These are phyloP conservation scores for Chaetomium fimeti DNA, from an alignment of 495 filamentous ascomycete species.

Conservation along the genomic window DNA sequence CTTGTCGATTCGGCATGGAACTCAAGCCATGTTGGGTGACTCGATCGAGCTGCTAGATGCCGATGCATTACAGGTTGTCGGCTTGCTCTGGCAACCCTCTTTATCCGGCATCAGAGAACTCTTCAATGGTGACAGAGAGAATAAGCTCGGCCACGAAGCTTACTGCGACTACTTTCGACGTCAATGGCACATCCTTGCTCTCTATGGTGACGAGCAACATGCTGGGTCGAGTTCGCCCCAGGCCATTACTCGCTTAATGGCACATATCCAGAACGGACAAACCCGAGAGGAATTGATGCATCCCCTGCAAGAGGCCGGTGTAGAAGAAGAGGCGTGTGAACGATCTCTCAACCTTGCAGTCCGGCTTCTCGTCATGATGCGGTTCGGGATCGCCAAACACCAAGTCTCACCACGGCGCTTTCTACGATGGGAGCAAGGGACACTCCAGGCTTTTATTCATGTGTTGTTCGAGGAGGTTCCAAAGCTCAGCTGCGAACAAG, in stretches of 20 bases:
- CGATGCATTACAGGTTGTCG: too few relatives aligned
- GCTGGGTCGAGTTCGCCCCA: not conserved
- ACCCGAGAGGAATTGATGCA: too few relatives aligned
- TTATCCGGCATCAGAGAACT: not conserved
- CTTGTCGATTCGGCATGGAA: too few relatives aligned
- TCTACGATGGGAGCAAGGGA: not conserved
- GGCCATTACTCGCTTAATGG: too few relatives aligned
- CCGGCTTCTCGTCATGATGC: not conserved
- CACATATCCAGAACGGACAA: too few relatives aligned
- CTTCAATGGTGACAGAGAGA: not conserved
- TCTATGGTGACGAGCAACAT: not conserved
- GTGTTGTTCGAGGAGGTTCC: not conserved
- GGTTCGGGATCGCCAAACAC: not conserved
- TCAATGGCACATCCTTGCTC: not conserved
- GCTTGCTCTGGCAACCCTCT: too few relatives aligned
- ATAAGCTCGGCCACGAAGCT: not conserved
- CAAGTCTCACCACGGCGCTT: not conserved
- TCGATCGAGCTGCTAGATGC: too few relatives aligned
- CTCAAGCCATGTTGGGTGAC: too few relatives aligned
- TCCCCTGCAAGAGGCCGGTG: not conserved
- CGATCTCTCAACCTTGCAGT: not conserved
- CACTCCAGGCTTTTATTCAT: not conserved
- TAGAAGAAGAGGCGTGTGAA: not conserved
- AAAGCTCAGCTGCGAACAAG: conserved; percentile 20
- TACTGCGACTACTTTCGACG: not conserved